These are phyloP conservation scores for Metarhizium robertsii DNA, from an alignment of 2,329 filamentous ascomycete genomes.

Conservation along the genomic window DNA sequence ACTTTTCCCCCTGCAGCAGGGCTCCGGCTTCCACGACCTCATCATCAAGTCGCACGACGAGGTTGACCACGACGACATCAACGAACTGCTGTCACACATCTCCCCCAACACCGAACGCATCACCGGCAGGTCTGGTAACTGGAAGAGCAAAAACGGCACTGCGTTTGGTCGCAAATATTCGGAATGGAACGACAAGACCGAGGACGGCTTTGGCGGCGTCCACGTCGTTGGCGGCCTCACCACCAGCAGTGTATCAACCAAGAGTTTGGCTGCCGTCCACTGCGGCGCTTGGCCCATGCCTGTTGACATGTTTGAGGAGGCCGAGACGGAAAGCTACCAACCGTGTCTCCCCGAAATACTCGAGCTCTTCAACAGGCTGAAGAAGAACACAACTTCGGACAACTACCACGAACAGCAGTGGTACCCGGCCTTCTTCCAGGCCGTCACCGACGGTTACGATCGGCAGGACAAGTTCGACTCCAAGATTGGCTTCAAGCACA, in stretches of 20 bases:
- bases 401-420: slow-evolving; percentile 17
- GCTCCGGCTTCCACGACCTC: slow-evolving; percentile 25
- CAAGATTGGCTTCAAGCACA: slow-evolving; percentile 13
- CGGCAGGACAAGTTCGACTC: slow-evolving; percentile 15
- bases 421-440: slow-evolving; percentile 22
- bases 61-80: slow-evolving; percentile 12
- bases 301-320: slow-evolving; percentile 31
- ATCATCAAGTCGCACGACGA: slow-evolving; percentile 23
- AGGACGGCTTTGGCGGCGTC: slow-evolving; percentile 27
- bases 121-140: slow-evolving; percentile 12
- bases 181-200: slow-evolving; percentile 10
- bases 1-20: slow-evolving; percentile 32
- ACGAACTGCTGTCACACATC: slow-evolving; percentile 13
- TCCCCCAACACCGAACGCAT: slow-evolving; percentile 15
- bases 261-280: slow-evolving; percentile 29
- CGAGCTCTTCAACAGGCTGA: slow-evolving; percentile 19
- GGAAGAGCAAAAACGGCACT: slow-evolving; percentile 8
- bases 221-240: slow-evolving; percentile 30
- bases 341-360: slow-evolving; percentile 31
- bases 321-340: slow-evolving; percentile 32
- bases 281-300: slow-evolving; percentile 32
- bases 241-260: slow-evolving; percentile 31
- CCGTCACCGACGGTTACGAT: slow-evolving; percentile 21
- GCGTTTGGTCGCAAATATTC: background rate
- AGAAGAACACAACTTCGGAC: slow-evolving; percentile 5